Evolutionary conservation across 176 grass and related monocot genomes (phyloP).

Genomic region (Avena eriantha): DNA sequence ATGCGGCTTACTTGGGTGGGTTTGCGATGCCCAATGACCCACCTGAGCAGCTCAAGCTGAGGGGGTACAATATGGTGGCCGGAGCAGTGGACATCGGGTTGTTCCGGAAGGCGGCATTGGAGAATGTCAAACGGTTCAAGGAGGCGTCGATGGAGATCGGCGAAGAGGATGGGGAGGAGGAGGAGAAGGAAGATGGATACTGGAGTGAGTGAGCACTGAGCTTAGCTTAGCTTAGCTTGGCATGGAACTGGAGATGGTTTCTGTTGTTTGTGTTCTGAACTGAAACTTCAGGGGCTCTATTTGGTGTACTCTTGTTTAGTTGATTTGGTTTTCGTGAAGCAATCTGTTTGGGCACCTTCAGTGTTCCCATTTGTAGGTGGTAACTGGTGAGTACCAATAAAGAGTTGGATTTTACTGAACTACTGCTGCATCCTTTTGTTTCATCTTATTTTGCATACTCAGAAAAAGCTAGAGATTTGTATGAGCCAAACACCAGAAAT

Average conservation of each 20-base stretch:
- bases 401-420: conserved; percentile 33
- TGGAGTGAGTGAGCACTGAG: conserved; percentile 74
- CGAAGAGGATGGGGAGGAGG: conserved; percentile 55
- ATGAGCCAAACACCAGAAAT: neutral
- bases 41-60: conserved; percentile 79
- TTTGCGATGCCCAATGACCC: conserved; percentile 89
- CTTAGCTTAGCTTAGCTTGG: conserved; percentile 8
- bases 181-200: conserved; percentile 58
- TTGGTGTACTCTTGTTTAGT: conserved; percentile 41
- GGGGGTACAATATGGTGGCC: conserved; percentile 94
- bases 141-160: conserved; percentile 67
- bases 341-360: conserved; percentile 33
- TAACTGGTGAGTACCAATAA: conserved; percentile 40
- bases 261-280: conserved; percentile 35
- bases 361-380: conserved; percentile 39
- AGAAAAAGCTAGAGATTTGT: neutral
- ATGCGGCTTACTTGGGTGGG: conserved; percentile 68
- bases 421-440: neutral
- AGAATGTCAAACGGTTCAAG: conserved; percentile 75
- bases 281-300: conserved; percentile 12
- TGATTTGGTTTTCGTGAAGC: conserved; percentile 28
- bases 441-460: neutral
- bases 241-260: conserved; percentile 12
- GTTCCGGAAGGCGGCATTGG: conserved; percentile 66
- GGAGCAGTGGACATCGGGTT: conserved; percentile 72